Percentiles rank a stretch among this genome's conserved stretches.
These are phyloP conservation scores for Hericium rajendrae DNA, from an alignment of 768 basidiomycete species.

Conservation along the genomic window DNA sequence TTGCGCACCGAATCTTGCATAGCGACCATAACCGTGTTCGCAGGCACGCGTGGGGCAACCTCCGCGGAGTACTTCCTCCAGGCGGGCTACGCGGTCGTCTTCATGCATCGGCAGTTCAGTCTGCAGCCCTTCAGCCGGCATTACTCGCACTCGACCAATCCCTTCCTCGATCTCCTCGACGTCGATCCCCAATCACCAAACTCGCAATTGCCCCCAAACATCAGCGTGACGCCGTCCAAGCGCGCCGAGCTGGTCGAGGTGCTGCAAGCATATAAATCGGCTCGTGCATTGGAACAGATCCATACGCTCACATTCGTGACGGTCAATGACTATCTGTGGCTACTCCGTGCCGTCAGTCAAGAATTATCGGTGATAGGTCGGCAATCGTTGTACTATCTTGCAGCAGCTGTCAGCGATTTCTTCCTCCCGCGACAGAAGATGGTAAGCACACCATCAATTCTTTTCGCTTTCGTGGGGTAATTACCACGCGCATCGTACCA, in stretches of 20 bases:
- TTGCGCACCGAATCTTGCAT: too few species aligned
- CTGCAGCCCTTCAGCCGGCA: conserved; percentile 95
- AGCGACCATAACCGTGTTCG: background rate
- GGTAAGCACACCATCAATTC: conserved; percentile 38
- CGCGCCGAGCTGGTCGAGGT: conserved; percentile 60
- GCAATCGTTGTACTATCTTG: conserved; percentile 89
- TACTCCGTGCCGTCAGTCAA: conserved; percentile 73
- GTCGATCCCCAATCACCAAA: conserved; percentile 29
- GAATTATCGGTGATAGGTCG: conserved; percentile 59
- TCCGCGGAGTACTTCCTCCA: conserved; percentile 97
- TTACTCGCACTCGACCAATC: conserved; percentile 96
- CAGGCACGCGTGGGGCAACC: conserved; percentile 92
- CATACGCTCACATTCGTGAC: conserved; percentile 88
- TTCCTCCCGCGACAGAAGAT: conserved; percentile 88
- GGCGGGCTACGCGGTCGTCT: conserved; percentile 93
- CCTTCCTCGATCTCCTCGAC: conserved; percentile 91
- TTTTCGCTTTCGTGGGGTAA: background rate
- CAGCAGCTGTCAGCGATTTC: conserved; percentile 97
- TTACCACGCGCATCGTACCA: conserved; percentile 22
- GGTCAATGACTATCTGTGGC: conserved; percentile 93
- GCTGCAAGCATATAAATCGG: conserved; percentile 70
- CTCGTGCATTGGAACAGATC: conserved; percentile 63
- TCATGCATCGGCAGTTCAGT: conserved; percentile 97
- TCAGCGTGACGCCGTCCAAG: conserved; percentile 60
- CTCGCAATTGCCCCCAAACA: conserved; percentile 27